Base-by-base conservation (phyloP, 768 basidiomycete genomes). In the Mycena metata region DNA sequence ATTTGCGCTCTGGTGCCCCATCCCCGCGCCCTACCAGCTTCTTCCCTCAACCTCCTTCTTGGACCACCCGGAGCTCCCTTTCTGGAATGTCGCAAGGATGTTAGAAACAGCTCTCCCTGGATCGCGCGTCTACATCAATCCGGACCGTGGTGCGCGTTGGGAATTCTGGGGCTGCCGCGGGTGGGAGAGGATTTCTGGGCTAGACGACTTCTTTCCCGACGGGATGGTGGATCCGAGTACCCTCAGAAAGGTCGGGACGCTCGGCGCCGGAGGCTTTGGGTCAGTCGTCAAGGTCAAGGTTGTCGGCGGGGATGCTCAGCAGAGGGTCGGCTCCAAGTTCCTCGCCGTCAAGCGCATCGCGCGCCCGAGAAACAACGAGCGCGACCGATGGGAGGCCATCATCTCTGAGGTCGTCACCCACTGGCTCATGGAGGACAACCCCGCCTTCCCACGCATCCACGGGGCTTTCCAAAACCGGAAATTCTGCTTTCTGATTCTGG, bases 401-500 rank as follows among this genome's bases (percentile, higher is more conserved):
- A 19, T 26, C 21, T 24, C 15, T 6, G 66, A 68, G 26, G 17
- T 63, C 19, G 0, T 6, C 0, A 49, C 23, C 0, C 61, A 63
- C 21, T 7, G 2, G 0, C 33, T 19, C 3, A 54, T 64, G 61
- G n/a, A 13, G 1, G 24, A 49, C 17, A 16, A 69, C 46, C 42
- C 56, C 0, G 67, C 61, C 11, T 58, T 69, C 43, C 67, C 61
- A 3, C 8, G 3, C 11, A 16, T 69, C 5, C 30, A 62, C 19
- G 69, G 54, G 1, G 54, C 30, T 1, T 70, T 66, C 24, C 33
- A 66, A 0, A 64, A 57, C 21, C 26, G 6, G 2, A 35, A 56
- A 0, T 3, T 33, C 9, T 61, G 41, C 15, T 66, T 51, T 43
- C 2, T 70, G 5, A 55, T 52, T 0, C 66, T 70, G 59, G 69